phyloP scores from a whole-genome alignment of 148 eudicot species.

The Euryodendron excelsum region DNA sequence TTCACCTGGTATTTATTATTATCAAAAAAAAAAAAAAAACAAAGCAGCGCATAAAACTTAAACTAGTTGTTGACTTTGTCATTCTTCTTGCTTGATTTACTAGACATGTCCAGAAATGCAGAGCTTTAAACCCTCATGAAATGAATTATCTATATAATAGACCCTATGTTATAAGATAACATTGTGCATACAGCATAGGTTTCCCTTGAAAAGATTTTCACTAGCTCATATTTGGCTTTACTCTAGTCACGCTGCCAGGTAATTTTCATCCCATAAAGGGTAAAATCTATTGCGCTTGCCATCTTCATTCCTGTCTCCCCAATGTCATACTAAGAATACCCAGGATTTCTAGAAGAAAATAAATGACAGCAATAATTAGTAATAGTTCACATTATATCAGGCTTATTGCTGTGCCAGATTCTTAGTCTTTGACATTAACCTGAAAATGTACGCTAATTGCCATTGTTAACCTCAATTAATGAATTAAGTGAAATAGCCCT shows the following conservation, averaged over 20 bases:
- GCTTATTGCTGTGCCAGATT: background rate
- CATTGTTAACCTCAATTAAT: background rate
- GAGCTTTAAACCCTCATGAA: background rate
- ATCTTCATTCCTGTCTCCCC: too few species aligned
- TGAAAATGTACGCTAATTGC: background rate
- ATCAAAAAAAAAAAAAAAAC: background rate
- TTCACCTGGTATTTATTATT: background rate
- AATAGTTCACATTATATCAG: too few species aligned
- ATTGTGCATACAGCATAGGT: background rate
- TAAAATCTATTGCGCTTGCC: background rate
- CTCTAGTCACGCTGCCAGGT: background rate
- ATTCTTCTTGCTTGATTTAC: background rate
- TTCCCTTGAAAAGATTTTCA: constrained; percentile 11
- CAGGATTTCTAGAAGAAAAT: background rate
- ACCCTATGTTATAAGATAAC: background rate
- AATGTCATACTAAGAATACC: background rate
- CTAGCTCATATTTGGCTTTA: background rate
- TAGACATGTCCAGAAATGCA: background rate
- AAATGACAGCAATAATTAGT: background rate
- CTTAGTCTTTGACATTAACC: background rate
- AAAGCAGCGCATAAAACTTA: background rate
- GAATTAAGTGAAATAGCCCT: background rate
- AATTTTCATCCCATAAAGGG: background rate
- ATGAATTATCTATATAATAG: background rate
- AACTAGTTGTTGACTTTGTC: background rate